Base-by-base conservation (phyloP, 2,329 filamentous ascomycete species). In the Teratosphaeria epicoccoides region DNA sequence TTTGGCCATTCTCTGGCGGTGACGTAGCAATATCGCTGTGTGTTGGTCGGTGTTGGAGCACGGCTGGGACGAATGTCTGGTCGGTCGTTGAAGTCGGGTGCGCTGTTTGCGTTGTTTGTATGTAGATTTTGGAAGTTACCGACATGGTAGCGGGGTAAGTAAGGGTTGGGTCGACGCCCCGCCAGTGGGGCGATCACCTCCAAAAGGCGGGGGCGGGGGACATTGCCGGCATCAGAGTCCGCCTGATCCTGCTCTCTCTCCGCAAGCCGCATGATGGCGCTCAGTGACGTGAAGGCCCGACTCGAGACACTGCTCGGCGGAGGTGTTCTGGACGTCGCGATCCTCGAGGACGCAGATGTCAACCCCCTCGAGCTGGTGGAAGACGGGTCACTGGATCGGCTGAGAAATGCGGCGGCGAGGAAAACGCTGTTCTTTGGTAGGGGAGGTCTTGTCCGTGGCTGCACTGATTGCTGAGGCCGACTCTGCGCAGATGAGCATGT, bases 1-100 rank as follows among this genome's bases (percentile, higher is more conserved):
- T 72, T 94, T 88, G 53, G 86, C 83, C 12, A n/a, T 37, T 11
- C n/a, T 37, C 14, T 37, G 20, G 43, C n/a, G n/a, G n/a, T n/a
- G n/a, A n/a, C 20, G 33, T 17, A 7, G 33, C n/a, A 17, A 17
- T 40, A 17, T n/a, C 6, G 33, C 17, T 40, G 33, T n/a, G n/a
- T n/a, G n/a, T n/a, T n/a, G n/a, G n/a, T n/a, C n/a, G n/a, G n/a
- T n/a, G n/a, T n/a, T n/a, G n/a, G n/a, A n/a, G n/a, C n/a, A n/a
- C n/a, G n/a, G n/a, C n/a, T n/a, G n/a, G n/a, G n/a, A n/a, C n/a
- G n/a, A 17, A 17, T 6, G 14, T 40, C 33, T 40, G 33, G 20
- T 40, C 3, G 2, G 6, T 28, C 12, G 2, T 10, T 12, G 6
- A 7, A 12, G 12, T 3, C 26, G 12, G 26, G 26, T 28, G 26